Base-by-base conservation (phyloP, 495 filamentous ascomycete species). In the Parathielavia hyrcaniae region DNA sequence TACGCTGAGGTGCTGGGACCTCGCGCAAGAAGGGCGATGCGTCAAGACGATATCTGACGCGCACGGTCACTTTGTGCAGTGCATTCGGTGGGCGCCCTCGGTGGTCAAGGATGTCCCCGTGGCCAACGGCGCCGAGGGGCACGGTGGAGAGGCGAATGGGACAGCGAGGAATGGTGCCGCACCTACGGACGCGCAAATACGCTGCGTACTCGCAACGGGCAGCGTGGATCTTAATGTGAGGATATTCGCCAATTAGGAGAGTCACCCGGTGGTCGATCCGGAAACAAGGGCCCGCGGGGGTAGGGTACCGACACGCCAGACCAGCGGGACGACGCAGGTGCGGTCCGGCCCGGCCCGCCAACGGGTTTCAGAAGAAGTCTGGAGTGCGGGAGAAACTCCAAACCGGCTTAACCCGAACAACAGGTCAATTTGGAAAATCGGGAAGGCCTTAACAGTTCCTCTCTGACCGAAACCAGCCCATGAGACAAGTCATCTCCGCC, bases 1-100 rank as follows among this genome's bases (percentile, higher is more conserved):
- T 71, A 91, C 90, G 13, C 75, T 98, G 36, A 78, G 92, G 44
- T 97, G 92, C 75, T 98, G 93, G 93, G 93, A 98, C 74, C 76
- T 98, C 10, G 79, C 80, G 14, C 93, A 98, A 65, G 91, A 97
- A 69, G 88, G 89, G 17, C 87, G 87, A 61, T 90, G 90, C 61
- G 91, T 97, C 55, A 91, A 91, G 75, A 86, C 81, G 4, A 71
- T 96, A 16, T 75, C 80, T 38, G 86, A 91, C 63, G 87, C 84
- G 1, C 93, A 96, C 69, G 85, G 77, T 7, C 90, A 91, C 68
- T 98, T 98, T 64, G 82, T 97, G 39, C 88, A 81, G 59, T 93
- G 89, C 68, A 75, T 98, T 39, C 71, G 90, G 55, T 98, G 93
- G 93, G 93, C 91, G n/a, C 92, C 92, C 0, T 81, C 83, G 6